Conservation (phyloP, 2,329 filamentous ascomycete species). For the Rhynchosporium graminicola region DNA sequence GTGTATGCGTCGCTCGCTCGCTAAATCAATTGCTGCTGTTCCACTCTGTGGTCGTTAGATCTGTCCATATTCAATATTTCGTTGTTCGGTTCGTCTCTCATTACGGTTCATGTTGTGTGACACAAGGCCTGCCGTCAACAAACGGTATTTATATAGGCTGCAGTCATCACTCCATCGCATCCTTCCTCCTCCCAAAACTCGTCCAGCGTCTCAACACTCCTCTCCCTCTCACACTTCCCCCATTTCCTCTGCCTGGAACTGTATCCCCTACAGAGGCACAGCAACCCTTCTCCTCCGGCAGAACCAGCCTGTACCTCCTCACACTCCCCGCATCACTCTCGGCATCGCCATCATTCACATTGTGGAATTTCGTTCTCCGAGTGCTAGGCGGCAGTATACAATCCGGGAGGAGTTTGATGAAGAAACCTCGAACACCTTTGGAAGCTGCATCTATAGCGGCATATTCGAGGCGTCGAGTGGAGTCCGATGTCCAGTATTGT, state of each 20-base stretch:
- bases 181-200: slow-evolving; percentile 16
- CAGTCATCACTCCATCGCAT: slow-evolving; percentile 3
- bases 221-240: neutral
- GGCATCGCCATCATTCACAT: slow-evolving; percentile 39
- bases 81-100: neutral
- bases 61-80: slow-evolving; percentile 1
- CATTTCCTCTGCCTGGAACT: neutral
- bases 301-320: slow-evolving; percentile 59
- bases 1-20: neutral
- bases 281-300: slow-evolving; percentile 44
- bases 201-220: slow-evolving; percentile 18
- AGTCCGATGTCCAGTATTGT: slow-evolving; percentile 68
- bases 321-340: slow-evolving; percentile 59
- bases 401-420: slow-evolving; percentile 60
- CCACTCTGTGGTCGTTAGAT: slow-evolving; percentile 4
- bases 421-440: slow-evolving; percentile 60
- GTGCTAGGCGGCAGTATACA: slow-evolving; percentile 56
- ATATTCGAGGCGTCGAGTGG: slow-evolving; percentile 63
- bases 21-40: neutral
- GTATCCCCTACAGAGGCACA: neutral
- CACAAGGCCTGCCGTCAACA: too few relatives aligned
- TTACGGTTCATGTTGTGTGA: neutral
- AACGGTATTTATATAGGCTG: neutral
- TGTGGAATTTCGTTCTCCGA: slow-evolving; percentile 57
- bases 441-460: slow-evolving; percentile 65